phyloP scores from a whole-genome alignment of 2,329 filamentous ascomycete genomes.

The Aspergillus felis region DNA sequence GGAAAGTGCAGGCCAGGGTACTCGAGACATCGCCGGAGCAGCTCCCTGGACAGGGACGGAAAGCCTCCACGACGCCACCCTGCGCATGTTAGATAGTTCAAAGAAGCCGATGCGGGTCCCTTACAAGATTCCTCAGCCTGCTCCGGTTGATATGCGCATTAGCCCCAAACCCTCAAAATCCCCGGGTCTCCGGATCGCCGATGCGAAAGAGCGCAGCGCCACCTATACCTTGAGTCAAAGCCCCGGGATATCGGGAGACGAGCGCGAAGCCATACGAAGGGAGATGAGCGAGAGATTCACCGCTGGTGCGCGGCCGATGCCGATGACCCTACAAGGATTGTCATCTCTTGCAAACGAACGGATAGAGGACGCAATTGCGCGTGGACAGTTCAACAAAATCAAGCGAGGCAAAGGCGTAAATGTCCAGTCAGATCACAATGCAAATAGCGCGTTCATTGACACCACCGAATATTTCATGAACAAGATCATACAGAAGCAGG shows the following conservation, averaged over 20 bases:
- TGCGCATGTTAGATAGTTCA: conserved; percentile 72
- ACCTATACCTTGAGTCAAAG: conserved; percentile 53
- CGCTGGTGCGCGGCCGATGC: conserved; percentile 67
- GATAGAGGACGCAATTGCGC: conserved; percentile 89
- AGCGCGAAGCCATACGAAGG: conserved; percentile 66
- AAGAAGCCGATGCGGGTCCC: conserved; percentile 53
- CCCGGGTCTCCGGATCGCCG: conserved; percentile 50
- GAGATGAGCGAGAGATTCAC: conserved; percentile 79
- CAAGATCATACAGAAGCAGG: conserved; percentile 94
- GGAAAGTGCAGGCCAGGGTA: conserved; percentile 63
- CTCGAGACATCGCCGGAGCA: conserved; percentile 63
- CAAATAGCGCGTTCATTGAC: conserved; percentile 84
- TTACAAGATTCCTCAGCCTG: conserved; percentile 37
- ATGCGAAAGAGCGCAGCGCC: conserved; percentile 56
- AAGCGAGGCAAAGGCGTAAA: conserved; percentile 70
- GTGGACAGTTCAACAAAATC: conserved; percentile 85
- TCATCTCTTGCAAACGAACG: conserved; percentile 81
- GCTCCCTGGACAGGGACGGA: conserved; percentile 78
- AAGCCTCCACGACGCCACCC: conserved; percentile 65
- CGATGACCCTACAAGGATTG: conserved; percentile 72
- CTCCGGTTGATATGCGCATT: conserved; percentile 45
- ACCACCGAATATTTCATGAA: conserved; percentile 99
- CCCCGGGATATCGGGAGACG: conserved; percentile 61
- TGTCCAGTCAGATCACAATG: conserved; percentile 69
- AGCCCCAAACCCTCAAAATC: conserved; percentile 41